These are phyloP conservation scores for Geranium incanum DNA, from an alignment of 441 rosid species.

Conservation along the genomic window DNA sequence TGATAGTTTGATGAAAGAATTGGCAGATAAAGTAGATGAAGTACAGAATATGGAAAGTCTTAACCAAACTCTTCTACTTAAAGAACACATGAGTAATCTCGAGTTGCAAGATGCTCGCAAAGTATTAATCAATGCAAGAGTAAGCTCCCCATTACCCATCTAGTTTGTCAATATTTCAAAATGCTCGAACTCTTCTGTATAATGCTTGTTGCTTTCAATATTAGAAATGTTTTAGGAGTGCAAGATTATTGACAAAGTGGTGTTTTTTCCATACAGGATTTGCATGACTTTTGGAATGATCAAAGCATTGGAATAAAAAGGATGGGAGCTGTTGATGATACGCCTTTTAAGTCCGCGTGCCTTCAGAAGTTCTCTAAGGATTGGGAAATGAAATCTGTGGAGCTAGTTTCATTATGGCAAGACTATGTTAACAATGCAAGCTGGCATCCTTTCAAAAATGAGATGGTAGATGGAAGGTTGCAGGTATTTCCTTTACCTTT, in stretches of 20 bases:
- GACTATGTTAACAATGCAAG: constrained; percentile 2
- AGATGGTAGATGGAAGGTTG: constrained; percentile 11
- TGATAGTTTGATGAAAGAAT: constrained; percentile 11
- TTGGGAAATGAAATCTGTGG: constrained; percentile 1
- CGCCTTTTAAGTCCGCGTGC: neutral
- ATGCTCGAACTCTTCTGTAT: neutral
- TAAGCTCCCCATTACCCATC: neutral
- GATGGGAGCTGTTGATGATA: constrained; percentile 13
- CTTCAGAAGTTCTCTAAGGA: neutral
- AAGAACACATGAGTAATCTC: constrained; percentile 15
- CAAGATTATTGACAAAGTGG: neutral
- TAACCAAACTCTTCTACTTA: constrained; percentile 13
- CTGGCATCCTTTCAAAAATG: constrained; percentile 19
- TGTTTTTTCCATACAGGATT: neutral
- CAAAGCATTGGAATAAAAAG: neutral
- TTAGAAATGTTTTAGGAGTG: neutral
- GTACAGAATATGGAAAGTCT: constrained; percentile 7
- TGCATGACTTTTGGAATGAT: neutral
- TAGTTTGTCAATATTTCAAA: neutral
- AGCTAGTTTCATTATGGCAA: constrained; percentile 2
- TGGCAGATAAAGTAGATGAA: constrained; percentile 17
- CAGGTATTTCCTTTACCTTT: constrained; percentile 13
- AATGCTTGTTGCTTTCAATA: neutral
- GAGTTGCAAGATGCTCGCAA: constrained; percentile 16
- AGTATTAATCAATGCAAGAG: neutral